phyloP scores from a whole-genome alignment of 495 filamentous ascomycete genomes.

The Penicillium taxi region DNA sequence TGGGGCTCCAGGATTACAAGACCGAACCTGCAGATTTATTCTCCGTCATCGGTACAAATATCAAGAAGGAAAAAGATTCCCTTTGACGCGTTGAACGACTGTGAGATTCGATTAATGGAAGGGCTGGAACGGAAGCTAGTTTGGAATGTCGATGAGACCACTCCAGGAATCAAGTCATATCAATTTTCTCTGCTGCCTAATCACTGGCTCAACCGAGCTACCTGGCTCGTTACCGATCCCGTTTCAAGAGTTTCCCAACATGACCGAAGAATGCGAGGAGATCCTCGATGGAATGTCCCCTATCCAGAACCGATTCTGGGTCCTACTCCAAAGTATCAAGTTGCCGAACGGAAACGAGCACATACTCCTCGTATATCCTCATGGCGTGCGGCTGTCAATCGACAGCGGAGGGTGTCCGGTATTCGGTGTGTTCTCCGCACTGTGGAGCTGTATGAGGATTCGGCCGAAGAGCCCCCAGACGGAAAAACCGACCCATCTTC shows the following conservation, averaged over 20 bases:
- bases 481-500: conserved; percentile 32
- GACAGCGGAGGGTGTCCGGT: conserved; percentile 22
- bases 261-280: conserved; percentile 26
- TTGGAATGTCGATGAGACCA: conserved; percentile 34
- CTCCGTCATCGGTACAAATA: no score
- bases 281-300: conserved; percentile 30
- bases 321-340: conserved; percentile 24
- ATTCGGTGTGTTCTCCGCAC: conserved; percentile 19
- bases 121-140: conserved; percentile 29
- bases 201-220: conserved; percentile 37
- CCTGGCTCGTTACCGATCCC: conserved; percentile 36
- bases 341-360: conserved; percentile 10
- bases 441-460: conserved; percentile 28
- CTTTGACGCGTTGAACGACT: conserved; percentile 20
- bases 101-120: conserved; percentile 32
- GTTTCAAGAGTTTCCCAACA: conserved; percentile 30
- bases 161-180: conserved; percentile 34
- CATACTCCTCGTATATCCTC: conserved; percentile 28
- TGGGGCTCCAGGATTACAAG: no score
- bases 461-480: conserved; percentile 35
- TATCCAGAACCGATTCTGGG: conserved; percentile 17
- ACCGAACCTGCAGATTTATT: no score
- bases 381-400: conserved; percentile 35
- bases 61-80: no score
- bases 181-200: conserved; percentile 38